Base-by-base conservation (phyloP, 345 rosid genomes). In the Melaleuca alternifolia region DNA sequence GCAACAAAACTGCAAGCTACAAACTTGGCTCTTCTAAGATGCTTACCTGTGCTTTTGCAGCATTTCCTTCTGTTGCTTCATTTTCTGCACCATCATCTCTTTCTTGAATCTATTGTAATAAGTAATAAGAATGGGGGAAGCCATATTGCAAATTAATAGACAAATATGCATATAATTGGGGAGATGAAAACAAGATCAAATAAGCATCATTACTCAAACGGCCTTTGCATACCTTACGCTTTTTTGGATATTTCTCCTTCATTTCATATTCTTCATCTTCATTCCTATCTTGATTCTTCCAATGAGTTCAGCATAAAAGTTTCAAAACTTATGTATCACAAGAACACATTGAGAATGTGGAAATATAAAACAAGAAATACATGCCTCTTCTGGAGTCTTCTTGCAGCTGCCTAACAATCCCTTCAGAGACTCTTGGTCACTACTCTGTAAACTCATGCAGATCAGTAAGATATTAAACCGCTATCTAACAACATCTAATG, bases 371-470 rank as follows among this genome's bases (percentile, higher is more conserved):
- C 16, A 50, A 20, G 62, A 82, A 51, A 82, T 3, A 82, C 88
- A 84, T 76, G 93, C 92, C 92, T 88, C 83, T 81, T 88, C 91
- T 24, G 76, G 51, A 87, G 90, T 87, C 77, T 87, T 90, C 84
- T 86, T 86, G 87, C 90, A 41, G 84, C 53, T 90, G 81, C 86
- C 88, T 83, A 91, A 85, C 88, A 97, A 85, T 86, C 88, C 87
- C 93, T 90, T 91, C 87, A 97, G 85, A 87, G 96, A 93, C 87
- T 94, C 97, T 89, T 92, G 96, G 76, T 97, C 99, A 86, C 52
- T 77, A 85, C 82, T 87, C 99, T 97, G 71, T 75, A 87, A 83
- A 83, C 79, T 54, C 44, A 81, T 54, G 77, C 51, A 85, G 57
- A 82, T 11, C 20, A 51, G 28, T 46, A 71, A n/a, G 46, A 15